phyloP scores from a whole-genome alignment of 768 basidiomycete species.

The Baorangia bicolor region DNA sequence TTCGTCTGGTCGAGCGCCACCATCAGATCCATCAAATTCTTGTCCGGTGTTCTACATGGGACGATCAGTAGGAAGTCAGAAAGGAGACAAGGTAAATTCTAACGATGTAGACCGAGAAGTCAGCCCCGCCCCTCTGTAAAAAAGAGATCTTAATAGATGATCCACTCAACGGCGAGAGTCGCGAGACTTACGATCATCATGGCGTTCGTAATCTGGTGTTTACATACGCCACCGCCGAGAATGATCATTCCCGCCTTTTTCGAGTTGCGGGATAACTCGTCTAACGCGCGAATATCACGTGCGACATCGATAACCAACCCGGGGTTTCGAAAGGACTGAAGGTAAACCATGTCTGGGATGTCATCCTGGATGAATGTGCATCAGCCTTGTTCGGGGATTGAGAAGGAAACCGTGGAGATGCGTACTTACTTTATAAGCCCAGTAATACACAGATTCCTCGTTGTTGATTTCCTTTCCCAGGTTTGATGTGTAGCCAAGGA shows the following conservation, averaged over 20 bases:
- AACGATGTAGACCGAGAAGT: background rate
- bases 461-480: conserved; percentile 98
- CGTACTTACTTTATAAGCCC: conserved; percentile 64
- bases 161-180: background rate
- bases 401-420: background rate
- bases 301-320: background rate
- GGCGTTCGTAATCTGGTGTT: background rate
- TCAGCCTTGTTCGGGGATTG: background rate
- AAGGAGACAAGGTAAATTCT: background rate
- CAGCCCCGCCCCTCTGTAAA: background rate
- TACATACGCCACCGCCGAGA: background rate
- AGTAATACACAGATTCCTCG: conserved; percentile 97
- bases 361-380: background rate
- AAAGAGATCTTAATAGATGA: background rate
- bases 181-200: background rate
- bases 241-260: background rate
- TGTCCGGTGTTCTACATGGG: background rate
- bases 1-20: background rate
- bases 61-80: background rate
- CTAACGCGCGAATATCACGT: background rate
- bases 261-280: background rate
- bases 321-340: background rate
- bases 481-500: conserved; percentile 98
- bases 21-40: background rate
- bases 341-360: background rate